Conservation (phyloP, 331 rosid genomes). For the Telfairia occidentalis region DNA sequence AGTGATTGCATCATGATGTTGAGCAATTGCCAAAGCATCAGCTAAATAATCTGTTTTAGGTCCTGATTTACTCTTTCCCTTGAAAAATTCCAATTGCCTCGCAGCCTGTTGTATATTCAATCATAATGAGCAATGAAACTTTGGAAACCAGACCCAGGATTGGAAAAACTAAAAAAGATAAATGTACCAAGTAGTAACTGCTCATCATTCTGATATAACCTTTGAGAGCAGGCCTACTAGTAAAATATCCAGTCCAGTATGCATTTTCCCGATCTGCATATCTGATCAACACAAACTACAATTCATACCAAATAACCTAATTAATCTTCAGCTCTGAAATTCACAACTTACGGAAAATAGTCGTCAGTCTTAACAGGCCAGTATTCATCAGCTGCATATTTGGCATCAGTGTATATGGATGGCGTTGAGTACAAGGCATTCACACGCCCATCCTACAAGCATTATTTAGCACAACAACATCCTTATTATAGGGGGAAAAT, state of each 20-base stretch:
- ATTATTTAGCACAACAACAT: neutral
- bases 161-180: neutral
- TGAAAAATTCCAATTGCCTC: conserved; percentile 32
- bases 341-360: conserved; percentile 32
- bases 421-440: conserved; percentile 39
- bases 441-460: conserved; percentile 34
- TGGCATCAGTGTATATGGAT: conserved; percentile 36
- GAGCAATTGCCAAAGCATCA: conserved; percentile 36
- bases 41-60: conserved; percentile 23
- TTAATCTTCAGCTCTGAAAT: neutral
- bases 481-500: no score
- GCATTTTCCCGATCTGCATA: conserved; percentile 34
- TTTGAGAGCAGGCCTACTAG: conserved; percentile 36
- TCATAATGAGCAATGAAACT: neutral
- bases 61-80: conserved; percentile 26
- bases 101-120: conserved; percentile 22
- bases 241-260: conserved; percentile 39
- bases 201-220: conserved; percentile 32
- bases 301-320: neutral
- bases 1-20: conserved; percentile 41
- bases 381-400: conserved; percentile 22
- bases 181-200: conserved; percentile 30
- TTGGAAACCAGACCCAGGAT: neutral
- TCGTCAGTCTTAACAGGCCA: conserved; percentile 38
- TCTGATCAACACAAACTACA: conserved; percentile 13